These are phyloP conservation scores for Amanita fuliginea DNA, from an alignment of 768 basidiomycete genomes.

Conservation along the genomic window DNA sequence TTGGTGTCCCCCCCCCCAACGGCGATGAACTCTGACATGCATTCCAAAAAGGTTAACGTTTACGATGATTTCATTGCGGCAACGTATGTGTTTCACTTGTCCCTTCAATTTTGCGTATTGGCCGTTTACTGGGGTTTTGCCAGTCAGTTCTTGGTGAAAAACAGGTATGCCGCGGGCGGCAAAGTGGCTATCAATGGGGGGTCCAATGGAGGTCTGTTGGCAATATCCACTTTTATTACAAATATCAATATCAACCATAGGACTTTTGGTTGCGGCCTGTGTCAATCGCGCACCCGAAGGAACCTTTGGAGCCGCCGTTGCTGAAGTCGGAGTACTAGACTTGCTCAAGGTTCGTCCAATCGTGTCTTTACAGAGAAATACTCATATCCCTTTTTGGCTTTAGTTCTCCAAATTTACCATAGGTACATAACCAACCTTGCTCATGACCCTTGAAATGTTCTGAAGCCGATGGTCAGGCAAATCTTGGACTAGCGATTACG, in stretches of 20 bases:
- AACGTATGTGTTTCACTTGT: conserved; percentile 34
- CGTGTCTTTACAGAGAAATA: neutral
- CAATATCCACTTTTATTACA: neutral
- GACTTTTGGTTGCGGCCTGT: conserved; percentile 77
- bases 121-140: neutral
- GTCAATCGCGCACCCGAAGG: conserved; percentile 67
- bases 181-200: conserved; percentile 73
- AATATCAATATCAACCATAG: conserved; percentile 18
- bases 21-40: conserved; percentile 3
- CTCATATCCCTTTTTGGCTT: neutral
- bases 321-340: conserved; percentile 77
- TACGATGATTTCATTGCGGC: conserved; percentile 81
- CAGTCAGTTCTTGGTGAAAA: conserved; percentile 63
- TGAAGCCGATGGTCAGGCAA: conserved; percentile 29
- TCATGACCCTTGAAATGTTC: neutral
- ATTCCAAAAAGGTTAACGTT: conserved; percentile 49
- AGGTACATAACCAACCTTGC: conserved; percentile 25
- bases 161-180: conserved; percentile 55
- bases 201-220: conserved; percentile 62
- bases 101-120: neutral
- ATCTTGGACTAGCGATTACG: conserved; percentile 75
- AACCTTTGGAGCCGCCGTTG: conserved; percentile 68
- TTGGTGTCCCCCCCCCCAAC: neutral
- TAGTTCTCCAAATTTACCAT: conserved; percentile 73
- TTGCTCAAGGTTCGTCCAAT: conserved; percentile 48